phyloP scores from a whole-genome alignment of 2,329 filamentous ascomycete species.

The Coleophoma cylindrospora region DNA sequence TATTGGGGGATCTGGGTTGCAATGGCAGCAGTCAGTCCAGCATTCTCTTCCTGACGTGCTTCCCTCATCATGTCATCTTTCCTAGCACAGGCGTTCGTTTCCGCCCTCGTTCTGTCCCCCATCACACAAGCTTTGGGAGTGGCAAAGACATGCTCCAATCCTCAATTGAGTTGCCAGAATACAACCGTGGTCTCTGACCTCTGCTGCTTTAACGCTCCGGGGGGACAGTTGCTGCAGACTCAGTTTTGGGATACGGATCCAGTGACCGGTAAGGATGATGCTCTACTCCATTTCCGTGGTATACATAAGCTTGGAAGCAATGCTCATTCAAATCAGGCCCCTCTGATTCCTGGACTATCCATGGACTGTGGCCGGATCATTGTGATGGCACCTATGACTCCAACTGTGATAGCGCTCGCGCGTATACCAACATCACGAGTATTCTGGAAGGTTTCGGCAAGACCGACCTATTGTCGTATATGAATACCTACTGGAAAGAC shows the following conservation, averaged over 20 bases:
- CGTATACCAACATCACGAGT: constrained; percentile 59
- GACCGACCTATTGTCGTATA: constrained; percentile 55
- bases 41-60: background rate
- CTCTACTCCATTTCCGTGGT: no score
- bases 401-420: constrained; percentile 57
- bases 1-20: background rate
- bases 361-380: constrained; percentile 62
- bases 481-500: constrained; percentile 70
- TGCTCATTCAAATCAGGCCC: constrained; percentile 30
- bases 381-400: constrained; percentile 67
- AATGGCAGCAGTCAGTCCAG: background rate
- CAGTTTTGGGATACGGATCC: constrained; percentile 74
- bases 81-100: background rate
- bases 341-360: constrained; percentile 65
- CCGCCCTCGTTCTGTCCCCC: background rate
- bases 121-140: background rate
- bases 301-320: background rate
- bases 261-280: constrained; percentile 31
- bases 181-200: constrained; percentile 54
- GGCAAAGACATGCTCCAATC: constrained; percentile 19
- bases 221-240: constrained; percentile 66
- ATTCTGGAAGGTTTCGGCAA: constrained; percentile 53
- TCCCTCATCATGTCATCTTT: background rate
- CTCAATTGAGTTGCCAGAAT: constrained; percentile 55
- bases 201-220: constrained; percentile 71